Conservation (phyloP, 148 eudicot genomes). For the Nepenthes gracilis region DNA sequence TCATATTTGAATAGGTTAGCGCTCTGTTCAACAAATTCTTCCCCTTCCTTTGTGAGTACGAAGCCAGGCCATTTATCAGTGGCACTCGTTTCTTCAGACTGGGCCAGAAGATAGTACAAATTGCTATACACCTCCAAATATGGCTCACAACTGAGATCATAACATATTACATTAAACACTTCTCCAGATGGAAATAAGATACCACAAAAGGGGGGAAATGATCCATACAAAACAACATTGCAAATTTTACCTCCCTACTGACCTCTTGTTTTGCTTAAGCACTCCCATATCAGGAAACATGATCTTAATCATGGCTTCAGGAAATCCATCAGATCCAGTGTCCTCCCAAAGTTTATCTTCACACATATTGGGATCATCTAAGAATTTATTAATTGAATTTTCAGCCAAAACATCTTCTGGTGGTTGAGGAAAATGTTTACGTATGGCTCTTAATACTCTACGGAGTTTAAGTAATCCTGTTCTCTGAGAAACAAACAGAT, state of each 20-base stretch:
- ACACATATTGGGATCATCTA: slow-evolving; percentile 67
- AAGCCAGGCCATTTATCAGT: slow-evolving; percentile 98
- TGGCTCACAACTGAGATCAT: slow-evolving; percentile 72
- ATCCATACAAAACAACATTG: background rate
- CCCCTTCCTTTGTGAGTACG: slow-evolving; percentile 96
- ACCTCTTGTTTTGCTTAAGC: slow-evolving; percentile 34
- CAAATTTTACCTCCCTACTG: slow-evolving; percentile 37
- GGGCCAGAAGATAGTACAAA: slow-evolving; percentile 81
- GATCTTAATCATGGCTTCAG: slow-evolving; percentile 39
- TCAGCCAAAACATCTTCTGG: slow-evolving; percentile 64
- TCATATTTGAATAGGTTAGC: slow-evolving; percentile 93
- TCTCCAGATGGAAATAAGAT: slow-evolving; percentile 2
- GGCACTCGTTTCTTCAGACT: slow-evolving; percentile 87
- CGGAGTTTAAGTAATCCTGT: slow-evolving; percentile 81
- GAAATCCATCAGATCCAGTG: slow-evolving; percentile 72
- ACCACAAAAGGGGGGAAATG: slow-evolving; percentile 2
- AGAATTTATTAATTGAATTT: slow-evolving; percentile 77
- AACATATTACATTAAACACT: slow-evolving; percentile 2
- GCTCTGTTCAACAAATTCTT: slow-evolving; percentile 78
- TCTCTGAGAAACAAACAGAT: slow-evolving; percentile 37
- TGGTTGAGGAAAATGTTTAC: slow-evolving; percentile 92
- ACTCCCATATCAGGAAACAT: slow-evolving; percentile 46
- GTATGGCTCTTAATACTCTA: slow-evolving; percentile 90
- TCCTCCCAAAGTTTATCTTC: slow-evolving; percentile 90
- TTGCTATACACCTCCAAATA: slow-evolving; percentile 86